Evolutionary conservation across 1,284 basidiomycete species (phyloP).

Genomic region (Ustilago tritici): DNA sequence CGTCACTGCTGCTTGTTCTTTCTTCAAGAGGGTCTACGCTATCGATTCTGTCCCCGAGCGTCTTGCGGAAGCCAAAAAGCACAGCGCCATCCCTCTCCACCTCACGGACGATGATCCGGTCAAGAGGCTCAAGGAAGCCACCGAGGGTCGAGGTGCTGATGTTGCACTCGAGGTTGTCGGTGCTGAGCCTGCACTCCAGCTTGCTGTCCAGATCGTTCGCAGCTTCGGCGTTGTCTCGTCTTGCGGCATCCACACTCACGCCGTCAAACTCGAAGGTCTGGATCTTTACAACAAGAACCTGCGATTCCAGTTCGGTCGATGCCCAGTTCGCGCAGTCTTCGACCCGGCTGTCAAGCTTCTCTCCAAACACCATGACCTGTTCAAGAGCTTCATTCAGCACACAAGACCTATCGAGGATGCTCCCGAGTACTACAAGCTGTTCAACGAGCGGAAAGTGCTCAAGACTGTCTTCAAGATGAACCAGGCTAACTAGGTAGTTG

Average conservation of each 20-base stretch:
- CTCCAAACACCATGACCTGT: conserved; percentile 57
- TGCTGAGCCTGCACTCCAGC: conserved; percentile 77
- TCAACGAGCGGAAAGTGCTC: conserved; percentile 58
- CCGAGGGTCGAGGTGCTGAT: conserved; percentile 71
- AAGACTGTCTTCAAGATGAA: conserved; percentile 56
- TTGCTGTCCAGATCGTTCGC: conserved; percentile 82
- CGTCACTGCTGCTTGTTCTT: conserved; percentile 70
- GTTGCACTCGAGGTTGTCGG: conserved; percentile 79
- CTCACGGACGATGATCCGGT: conserved; percentile 53
- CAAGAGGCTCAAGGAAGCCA: conserved; percentile 51
- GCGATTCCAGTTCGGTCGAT: conserved; percentile 81
- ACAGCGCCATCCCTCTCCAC: conserved; percentile 63
- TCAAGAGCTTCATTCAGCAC: conserved; percentile 64
- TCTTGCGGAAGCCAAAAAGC: conserved; percentile 65
- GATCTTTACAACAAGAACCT: conserved; percentile 84
- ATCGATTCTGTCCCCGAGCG: conserved; percentile 68
- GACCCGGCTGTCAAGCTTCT: conserved; percentile 61
- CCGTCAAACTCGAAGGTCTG: conserved; percentile 69
- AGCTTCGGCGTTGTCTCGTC: conserved; percentile 84
- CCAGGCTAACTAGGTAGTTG: conserved; percentile 11
- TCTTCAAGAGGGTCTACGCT: conserved; percentile 69
- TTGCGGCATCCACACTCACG: conserved; percentile 76
- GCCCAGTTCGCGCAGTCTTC: conserved; percentile 74
- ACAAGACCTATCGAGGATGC: conserved; percentile 60
- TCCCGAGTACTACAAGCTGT: conserved; percentile 63